Evolutionary conservation across 1,139 yeast genomes (phyloP).

Genomic region (Yarrowia galli): DNA sequence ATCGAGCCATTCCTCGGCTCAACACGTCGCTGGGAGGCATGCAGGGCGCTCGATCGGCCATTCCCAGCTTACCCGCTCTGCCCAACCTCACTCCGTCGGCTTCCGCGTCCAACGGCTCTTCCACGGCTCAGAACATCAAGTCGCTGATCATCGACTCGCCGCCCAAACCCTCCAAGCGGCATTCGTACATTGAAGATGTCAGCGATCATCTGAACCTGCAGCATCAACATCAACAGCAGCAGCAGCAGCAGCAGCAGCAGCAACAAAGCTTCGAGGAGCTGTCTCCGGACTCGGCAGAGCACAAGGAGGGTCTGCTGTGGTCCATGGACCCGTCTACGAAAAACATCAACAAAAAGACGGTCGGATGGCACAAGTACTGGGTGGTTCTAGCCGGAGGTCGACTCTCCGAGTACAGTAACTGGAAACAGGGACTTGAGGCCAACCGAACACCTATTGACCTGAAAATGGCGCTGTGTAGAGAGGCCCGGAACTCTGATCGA

Average conservation of each 20-base stretch:
- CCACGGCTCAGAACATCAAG: conserved; percentile 31
- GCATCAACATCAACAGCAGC: neutral
- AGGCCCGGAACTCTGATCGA: conserved; percentile 56
- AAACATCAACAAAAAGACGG: conserved; percentile 61
- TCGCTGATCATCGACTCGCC: conserved; percentile 34
- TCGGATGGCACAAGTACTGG: conserved; percentile 91
- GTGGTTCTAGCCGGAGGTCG: conserved; percentile 74
- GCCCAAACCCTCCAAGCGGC: conserved; percentile 33
- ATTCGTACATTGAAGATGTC: conserved; percentile 38
- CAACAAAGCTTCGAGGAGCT: conserved; percentile 18
- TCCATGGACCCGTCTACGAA: conserved; percentile 56
- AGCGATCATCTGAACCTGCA: conserved; percentile 10
- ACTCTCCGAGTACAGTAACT: conserved; percentile 75
- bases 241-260: conserved; percentile 8
- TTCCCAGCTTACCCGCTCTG: conserved; percentile 12
- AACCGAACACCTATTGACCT: conserved; percentile 76
- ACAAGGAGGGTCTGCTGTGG: conserved; percentile 67
- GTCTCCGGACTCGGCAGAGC: conserved; percentile 40
- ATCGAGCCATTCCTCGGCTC: conserved; percentile 19
- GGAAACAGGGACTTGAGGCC: conserved; percentile 73
- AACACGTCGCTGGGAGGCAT: conserved; percentile 20
- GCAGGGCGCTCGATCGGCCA: conserved; percentile 1
- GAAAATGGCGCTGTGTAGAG: conserved; percentile 71
- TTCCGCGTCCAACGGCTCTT: conserved; percentile 3
- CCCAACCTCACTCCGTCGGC: conserved; percentile 9